Evolutionary conservation across 805 yeast genomes (phyloP).

Genomic region (Maudiozyma barnettii): DNA sequence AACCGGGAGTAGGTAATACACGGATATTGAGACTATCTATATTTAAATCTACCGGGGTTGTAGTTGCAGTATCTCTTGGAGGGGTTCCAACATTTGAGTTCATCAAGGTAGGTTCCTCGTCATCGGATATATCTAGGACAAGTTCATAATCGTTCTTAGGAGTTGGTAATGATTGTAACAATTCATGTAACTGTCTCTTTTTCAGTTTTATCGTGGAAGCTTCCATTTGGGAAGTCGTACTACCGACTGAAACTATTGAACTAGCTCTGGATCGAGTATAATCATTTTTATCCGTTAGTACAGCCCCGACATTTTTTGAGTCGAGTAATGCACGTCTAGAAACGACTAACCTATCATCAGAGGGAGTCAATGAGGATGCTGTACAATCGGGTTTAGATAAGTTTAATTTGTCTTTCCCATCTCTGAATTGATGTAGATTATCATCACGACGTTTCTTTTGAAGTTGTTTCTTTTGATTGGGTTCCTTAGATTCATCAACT

Average conservation of each 20-base stretch:
- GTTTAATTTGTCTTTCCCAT: conserved; percentile 10
- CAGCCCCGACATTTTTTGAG: conserved; percentile 3
- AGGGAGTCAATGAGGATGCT: background rate
- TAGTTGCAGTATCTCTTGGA: background rate
- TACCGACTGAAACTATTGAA: no score
- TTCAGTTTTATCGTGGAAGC: background rate
- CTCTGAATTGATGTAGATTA: conserved; percentile 5
- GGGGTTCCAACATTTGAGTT: background rate
- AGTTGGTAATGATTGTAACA: conserved; percentile 31
- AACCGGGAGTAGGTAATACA: conserved; percentile 11
- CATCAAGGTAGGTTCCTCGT: conserved; percentile 2
- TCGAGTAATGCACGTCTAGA: conserved; percentile 22
- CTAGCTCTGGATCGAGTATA: no score
- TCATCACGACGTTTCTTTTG: conserved; percentile 9
- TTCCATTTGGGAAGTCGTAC: background rate
- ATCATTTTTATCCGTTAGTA: background rate
- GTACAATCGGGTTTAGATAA: conserved; percentile 28
- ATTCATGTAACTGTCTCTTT: conserved; percentile 5
- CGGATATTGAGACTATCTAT: background rate
- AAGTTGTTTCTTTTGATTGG: conserved; percentile 1
- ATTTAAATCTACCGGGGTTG: background rate
- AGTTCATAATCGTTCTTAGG: conserved; percentile 42
- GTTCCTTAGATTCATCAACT: conserved; percentile 22
- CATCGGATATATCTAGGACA: conserved; percentile 24
- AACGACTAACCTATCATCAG: conserved; percentile 20